Evolutionary conservation across 805 yeast species (phyloP).

Genomic region (Lachancea kluyveri): DNA sequence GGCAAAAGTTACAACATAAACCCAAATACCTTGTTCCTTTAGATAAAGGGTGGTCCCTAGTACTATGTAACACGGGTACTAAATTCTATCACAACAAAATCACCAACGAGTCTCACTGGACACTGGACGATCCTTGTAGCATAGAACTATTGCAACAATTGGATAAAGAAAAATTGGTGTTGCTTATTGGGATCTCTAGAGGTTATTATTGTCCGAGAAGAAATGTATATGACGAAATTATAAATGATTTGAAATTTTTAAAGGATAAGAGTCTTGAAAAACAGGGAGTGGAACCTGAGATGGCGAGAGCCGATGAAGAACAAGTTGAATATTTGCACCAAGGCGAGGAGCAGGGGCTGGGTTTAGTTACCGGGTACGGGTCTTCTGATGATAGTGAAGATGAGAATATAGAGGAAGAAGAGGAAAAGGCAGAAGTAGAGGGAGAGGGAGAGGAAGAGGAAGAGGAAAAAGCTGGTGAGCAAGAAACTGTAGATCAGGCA

Average conservation of each 20-base stretch:
- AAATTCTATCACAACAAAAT: slow-evolving; percentile 35
- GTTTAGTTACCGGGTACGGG: slow-evolving; percentile 16
- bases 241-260: slow-evolving; percentile 8
- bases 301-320: not conserved
- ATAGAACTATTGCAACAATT: slow-evolving; percentile 20
- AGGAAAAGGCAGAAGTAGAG: slow-evolving; percentile 1
- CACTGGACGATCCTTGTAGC: slow-evolving; percentile 30
- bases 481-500: slow-evolving; percentile 10
- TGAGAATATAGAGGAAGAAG: slow-evolving; percentile 5
- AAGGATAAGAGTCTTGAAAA: not conserved
- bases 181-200: slow-evolving; percentile 21
- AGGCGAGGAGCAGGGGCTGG: slow-evolving; percentile 1
- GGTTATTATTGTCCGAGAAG: slow-evolving; percentile 11
- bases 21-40: slow-evolving; percentile 17
- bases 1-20: slow-evolving; percentile 5
- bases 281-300: not conserved
- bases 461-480: slow-evolving; percentile 13
- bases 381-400: slow-evolving; percentile 18
- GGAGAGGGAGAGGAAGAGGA: slow-evolving; percentile 8
- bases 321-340: slow-evolving; percentile 1
- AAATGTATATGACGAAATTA: slow-evolving; percentile 5
- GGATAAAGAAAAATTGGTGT: slow-evolving; percentile 24
- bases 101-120: slow-evolving; percentile 32
- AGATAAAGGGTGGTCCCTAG: slow-evolving; percentile 35
- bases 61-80: slow-evolving; percentile 36